Base-by-base conservation (phyloP, 495 filamentous ascomycete species). In the Penicillium manginii region DNA sequence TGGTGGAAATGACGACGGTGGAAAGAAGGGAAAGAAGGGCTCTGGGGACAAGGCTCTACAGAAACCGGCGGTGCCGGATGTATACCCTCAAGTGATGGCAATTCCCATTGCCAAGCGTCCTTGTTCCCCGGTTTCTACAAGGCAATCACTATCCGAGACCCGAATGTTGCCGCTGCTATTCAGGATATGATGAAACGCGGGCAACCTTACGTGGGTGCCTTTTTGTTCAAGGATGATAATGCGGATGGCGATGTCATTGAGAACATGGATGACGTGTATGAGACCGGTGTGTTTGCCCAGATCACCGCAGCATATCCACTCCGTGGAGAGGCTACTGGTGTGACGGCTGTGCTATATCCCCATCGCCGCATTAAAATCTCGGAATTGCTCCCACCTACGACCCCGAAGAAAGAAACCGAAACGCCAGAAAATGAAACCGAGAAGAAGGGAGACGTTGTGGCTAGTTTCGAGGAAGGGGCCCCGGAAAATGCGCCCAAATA, bases 111-210 rank as follows among this genome's bases (percentile, higher is more conserved):
- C 91, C 5, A 93, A 94, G 75, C 84, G 96, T 47, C 96, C 22
- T 76, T 99, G 2, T 99, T 97, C 74, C 96, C 96, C 0, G 96
- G 96, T 0, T 99, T 97, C 76, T 99, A 99, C 77, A 99, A 99
- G 71, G 93, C 96, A 3, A 90, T 99, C 58, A 98, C 94, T 4
- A 92, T 99, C 52, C 88, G 88, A 60, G 91, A 99, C 69, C 89
- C 87, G 5, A 88, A 91, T 62, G 96, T 99, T 21, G 86, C 90
- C 31, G 81, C 84, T 35, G 96, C 96, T 14, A 96, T 99, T 57
- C 86, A 91, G 61, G 96, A 99, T 60, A 94, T 96, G 87, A 90
- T 98, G 72, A 96, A 93, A 78, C 84, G 93, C n/a, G 94, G 96
- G 9, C 96, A 99, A 72, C 96, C 93, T 46, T 99, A 99, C 61